A percentile compares a stretch with the other conserved stretches of the same genome.
Conservation (phyloP, 495 filamentous ascomycete genomes). For the Talaromyces proteolyticus region DNA sequence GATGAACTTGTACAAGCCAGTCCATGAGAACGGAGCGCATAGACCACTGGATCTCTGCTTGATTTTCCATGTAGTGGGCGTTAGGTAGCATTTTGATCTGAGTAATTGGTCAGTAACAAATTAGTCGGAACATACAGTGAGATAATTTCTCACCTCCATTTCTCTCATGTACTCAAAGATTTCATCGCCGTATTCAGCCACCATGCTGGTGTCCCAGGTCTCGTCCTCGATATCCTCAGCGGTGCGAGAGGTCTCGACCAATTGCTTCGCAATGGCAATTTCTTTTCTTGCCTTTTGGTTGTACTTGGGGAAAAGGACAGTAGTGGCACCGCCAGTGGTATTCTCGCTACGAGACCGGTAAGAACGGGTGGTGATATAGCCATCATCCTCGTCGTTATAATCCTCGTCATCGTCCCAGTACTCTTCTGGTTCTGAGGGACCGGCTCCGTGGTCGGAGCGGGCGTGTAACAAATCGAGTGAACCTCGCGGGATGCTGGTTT, state of each 20-base stretch:
- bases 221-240: constrained; percentile 76
- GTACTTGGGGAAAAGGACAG: constrained; percentile 65
- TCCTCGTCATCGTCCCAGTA: constrained; percentile 76
- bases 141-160: constrained; percentile 65
- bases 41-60: constrained; percentile 97
- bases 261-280: constrained; percentile 59
- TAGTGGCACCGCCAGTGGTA: constrained; percentile 67
- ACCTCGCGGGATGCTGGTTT: neutral
- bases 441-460: constrained; percentile 14
- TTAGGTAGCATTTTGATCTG: constrained; percentile 79
- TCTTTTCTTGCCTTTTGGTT: constrained; percentile 58
- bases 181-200: constrained; percentile 91
- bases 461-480: constrained; percentile 8
- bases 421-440: constrained; percentile 57
- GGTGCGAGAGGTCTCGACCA: constrained; percentile 56
- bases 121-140: neutral
- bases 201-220: constrained; percentile 93
- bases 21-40: constrained; percentile 98
- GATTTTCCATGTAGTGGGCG: constrained; percentile 91
- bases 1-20: constrained; percentile 94
- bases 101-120: constrained; percentile 12
- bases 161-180: constrained; percentile 88
- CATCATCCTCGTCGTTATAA: constrained; percentile 76
- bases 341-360: constrained; percentile 71
- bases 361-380: constrained; percentile 71